Evolutionary conservation across 2,329 filamentous ascomycete genomes (phyloP), one percentile per base, ranked within the genome.

Genomic region (Allantophomopsis lycopodina): DNA sequence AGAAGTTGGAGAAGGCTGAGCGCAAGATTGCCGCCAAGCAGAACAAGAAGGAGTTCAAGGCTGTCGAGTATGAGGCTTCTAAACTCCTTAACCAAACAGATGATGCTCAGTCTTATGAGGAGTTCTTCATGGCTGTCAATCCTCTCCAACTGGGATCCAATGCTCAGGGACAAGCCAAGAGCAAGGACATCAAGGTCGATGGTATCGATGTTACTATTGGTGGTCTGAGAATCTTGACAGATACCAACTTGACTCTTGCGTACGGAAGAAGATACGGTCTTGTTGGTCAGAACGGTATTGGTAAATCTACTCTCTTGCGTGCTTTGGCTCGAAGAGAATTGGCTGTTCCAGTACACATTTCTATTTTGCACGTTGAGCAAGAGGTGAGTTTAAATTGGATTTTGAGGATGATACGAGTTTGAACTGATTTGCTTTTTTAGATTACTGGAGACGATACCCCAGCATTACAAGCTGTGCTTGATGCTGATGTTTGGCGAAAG

Each of bases 101-200:
- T 52, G 75, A 80, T 52, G 69, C 88, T 11, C 81, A 94, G 68
- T 93, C 86, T 32, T 98, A 98, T 59, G 91, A 98, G 63, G 91
- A 98, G 59, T 96, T 98, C 65, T 98, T 94, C 73, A 96, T 98
- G 91, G 82, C 86, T 40, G 91, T 98, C 67, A 98, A 98, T 61
- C 91, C 91, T 44, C 73, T 98, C 46, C 89, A 96, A 58, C 55
- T 96, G 44, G 89, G 87, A 40, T 65, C 70, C 16, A 77, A 71
- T 48, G 60, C 73, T 41, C 61, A 79, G 43, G 72, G 79, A 23
- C 65, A 82, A 43, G 74, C 76, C 49, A 98, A 96, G 78, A 94
- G 88, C 61, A 98, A 98, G 70, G 91, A 98, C 58, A 88, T 98
- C 70, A 98, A 96, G 66, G 69, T 98, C 50, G 91, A 98, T 62